phyloP scores from a whole-genome alignment of 257 asterid genomes.

The Ballota nigra region DNA sequence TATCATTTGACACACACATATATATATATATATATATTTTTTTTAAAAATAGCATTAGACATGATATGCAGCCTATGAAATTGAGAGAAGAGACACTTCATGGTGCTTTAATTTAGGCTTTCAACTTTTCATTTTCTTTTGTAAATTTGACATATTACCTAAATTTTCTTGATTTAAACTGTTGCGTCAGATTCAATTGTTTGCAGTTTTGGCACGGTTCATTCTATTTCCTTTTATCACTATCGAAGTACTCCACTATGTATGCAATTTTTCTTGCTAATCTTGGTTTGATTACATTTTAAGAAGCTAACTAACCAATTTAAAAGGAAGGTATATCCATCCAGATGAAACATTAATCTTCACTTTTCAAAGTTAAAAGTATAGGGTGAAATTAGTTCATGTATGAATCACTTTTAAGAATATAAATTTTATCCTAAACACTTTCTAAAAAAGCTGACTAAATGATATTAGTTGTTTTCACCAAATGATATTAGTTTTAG shows the following conservation, averaged over 20 bases:
- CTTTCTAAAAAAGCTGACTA: too few relatives aligned
- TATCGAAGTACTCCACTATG: not conserved
- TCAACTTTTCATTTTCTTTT: not conserved
- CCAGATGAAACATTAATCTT: not conserved
- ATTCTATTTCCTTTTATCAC: not conserved
- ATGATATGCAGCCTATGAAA: too few relatives aligned
- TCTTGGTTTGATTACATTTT: not conserved
- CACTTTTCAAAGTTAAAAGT: not conserved
- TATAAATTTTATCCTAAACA: too few relatives aligned
- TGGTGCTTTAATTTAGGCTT: too few relatives aligned
- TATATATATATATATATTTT: too few relatives aligned
- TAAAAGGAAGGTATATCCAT: not conserved
- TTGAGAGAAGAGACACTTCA: not conserved
- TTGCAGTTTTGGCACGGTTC: not conserved
- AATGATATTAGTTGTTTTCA: too few relatives aligned
- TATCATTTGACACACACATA: too few relatives aligned
- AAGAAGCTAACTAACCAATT: not conserved
- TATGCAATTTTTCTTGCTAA: not conserved
- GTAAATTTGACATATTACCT: slow-evolving; percentile 1
- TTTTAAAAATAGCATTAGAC: too few relatives aligned
- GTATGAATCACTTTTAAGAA: too few relatives aligned
- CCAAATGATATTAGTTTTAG: too few relatives aligned
- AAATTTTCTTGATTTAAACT: not conserved
- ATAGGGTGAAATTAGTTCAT: too few relatives aligned
- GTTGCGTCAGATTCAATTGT: not conserved